Conservation (phyloP, 2,329 filamentous ascomycete genomes). For the Ophiostoma tasmaniense region DNA sequence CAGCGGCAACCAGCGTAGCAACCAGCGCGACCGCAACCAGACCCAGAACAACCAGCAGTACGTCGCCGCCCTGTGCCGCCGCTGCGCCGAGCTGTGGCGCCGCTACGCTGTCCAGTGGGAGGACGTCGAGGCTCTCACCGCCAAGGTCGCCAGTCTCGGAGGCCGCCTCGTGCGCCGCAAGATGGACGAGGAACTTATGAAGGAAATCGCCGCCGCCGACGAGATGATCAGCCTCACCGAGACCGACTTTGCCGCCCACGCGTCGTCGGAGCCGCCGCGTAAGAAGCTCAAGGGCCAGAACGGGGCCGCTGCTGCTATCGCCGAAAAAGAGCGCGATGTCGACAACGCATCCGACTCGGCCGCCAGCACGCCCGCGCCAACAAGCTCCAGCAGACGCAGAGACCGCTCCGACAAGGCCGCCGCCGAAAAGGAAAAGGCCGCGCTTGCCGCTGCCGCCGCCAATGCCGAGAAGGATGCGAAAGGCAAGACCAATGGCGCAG, state of each 20-base stretch:
- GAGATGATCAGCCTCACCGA: conserved; percentile 45
- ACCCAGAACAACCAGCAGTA: conserved; percentile 38
- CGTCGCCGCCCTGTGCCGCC: conserved; percentile 75
- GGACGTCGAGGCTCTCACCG: conserved; percentile 80
- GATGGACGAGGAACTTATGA: conserved; percentile 82
- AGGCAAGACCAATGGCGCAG: not conserved
- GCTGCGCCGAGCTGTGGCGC: conserved; percentile 89
- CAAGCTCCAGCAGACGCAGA: conserved; percentile 31
- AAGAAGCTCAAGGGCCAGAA: conserved; percentile 52
- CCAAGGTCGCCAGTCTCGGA: conserved; percentile 72
- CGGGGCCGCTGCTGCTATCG: not conserved
- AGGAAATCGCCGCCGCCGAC: conserved; percentile 59
- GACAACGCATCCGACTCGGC: conserved; percentile 35
- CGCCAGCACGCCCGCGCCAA: conserved; percentile 40
- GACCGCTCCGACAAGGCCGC: conserved; percentile 43
- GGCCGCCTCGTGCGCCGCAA: conserved; percentile 79
- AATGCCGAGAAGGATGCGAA: conserved; percentile 33
- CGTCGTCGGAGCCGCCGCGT: conserved; percentile 45
- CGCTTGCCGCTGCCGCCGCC: conserved; percentile 36
- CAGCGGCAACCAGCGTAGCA: conserved; percentile 54
- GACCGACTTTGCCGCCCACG: conserved; percentile 21
- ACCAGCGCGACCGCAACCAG: conserved; percentile 67
- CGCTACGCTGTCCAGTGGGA: conserved; percentile 96
- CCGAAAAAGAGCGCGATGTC: conserved; percentile 29
- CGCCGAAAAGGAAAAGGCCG: conserved; percentile 9